These are phyloP conservation scores for Luffa acutangula DNA, from an alignment of 306 rosid species.

Conservation along the genomic window DNA sequence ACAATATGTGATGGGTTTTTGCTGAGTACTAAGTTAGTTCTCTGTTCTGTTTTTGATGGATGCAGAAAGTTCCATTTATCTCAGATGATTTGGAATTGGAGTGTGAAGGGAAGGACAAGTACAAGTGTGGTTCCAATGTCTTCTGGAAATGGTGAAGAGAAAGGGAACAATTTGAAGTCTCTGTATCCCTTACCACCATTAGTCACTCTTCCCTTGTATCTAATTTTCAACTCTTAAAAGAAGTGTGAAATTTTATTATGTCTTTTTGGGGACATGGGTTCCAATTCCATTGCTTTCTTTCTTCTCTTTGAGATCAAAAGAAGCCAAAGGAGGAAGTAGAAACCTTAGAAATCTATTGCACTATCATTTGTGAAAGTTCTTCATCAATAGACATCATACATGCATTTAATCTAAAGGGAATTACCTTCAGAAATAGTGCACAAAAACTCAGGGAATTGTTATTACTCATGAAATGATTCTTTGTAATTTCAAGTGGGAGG, in stretches of 20 bases:
- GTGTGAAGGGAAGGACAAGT: slow-evolving; percentile 92
- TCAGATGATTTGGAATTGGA: slow-evolving; percentile 74
- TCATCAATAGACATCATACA: background rate
- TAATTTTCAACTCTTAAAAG: slow-evolving; percentile 10
- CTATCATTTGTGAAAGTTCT: background rate
- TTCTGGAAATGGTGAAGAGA: slow-evolving; percentile 93
- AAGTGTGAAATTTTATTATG: slow-evolving; percentile 1
- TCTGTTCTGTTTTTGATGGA: background rate
- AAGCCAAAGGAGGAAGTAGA: background rate
- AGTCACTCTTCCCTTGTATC: slow-evolving; percentile 10
- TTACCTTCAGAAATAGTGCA: background rate
- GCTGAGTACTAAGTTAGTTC: background rate
- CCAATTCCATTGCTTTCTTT: background rate
- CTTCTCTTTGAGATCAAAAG: background rate
- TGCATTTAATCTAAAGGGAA: background rate
- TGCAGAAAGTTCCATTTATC: slow-evolving; percentile 90
- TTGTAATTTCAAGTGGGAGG: too few relatives aligned
- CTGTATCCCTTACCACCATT: background rate
- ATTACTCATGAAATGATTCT: too few relatives aligned
- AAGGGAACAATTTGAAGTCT: background rate
- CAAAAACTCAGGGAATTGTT: background rate
- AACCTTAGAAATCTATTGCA: background rate
- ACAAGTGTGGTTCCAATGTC: slow-evolving; percentile 97
- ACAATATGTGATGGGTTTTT: background rate
- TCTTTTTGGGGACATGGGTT: background rate